Percentiles rank a stretch among this genome's conserved stretches.
Evolutionary conservation across 768 basidiomycete species (phyloP).

Genomic region (Pulveroboletus frians): DNA sequence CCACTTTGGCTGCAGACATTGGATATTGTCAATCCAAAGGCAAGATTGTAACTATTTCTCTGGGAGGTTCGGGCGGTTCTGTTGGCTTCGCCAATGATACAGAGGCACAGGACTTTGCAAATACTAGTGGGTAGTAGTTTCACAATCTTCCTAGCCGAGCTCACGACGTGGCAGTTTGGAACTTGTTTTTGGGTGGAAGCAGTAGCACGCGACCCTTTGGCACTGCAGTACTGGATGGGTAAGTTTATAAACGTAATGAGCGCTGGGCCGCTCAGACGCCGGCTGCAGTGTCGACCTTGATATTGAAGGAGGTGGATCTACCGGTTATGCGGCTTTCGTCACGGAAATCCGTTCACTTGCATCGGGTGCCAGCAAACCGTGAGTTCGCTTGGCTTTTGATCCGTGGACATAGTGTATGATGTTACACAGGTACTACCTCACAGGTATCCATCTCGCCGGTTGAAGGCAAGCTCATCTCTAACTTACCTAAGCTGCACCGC

Average conservation of each 20-base stretch:
- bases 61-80: constrained; percentile 41
- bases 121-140: constrained; percentile 11
- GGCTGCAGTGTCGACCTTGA: constrained; percentile 59
- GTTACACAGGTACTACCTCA: constrained; percentile 52
- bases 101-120: constrained; percentile 33
- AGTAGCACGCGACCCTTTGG: constrained; percentile 42
- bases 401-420: constrained; percentile 1
- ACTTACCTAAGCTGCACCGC: constrained; percentile 21
- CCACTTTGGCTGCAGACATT: constrained; percentile 38
- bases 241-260: constrained; percentile 4
- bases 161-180: constrained; percentile 30
- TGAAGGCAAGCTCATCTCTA: neutral
- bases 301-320: constrained; percentile 61
- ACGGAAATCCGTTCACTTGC: constrained; percentile 25
- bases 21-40: constrained; percentile 41
- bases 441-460: constrained; percentile 29
- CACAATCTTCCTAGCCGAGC: constrained; percentile 14
- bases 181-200: constrained; percentile 45
- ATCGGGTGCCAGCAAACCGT: constrained; percentile 21
- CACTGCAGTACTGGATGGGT: constrained; percentile 44
- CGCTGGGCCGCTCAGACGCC: neutral
- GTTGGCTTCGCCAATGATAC: constrained; percentile 36
- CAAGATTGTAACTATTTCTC: constrained; percentile 43
- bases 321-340: constrained; percentile 45
- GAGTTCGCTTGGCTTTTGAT: neutral